Conservation (phyloP, 768 basidiomycete species). For the Pleurotus djamor region DNA sequence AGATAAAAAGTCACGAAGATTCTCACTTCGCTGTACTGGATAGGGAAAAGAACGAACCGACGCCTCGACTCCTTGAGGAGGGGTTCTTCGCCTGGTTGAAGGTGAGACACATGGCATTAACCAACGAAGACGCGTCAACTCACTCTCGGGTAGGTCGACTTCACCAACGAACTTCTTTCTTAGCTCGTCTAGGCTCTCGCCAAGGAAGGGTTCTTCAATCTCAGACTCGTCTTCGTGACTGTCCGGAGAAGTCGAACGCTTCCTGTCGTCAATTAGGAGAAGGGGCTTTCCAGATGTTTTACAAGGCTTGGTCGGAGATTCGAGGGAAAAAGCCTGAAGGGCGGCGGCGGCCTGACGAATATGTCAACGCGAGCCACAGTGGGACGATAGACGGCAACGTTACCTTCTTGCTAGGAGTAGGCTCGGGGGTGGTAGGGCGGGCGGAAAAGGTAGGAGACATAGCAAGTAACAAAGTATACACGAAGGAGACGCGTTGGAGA, state of each 20-base stretch:
- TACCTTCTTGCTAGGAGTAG: constrained; percentile 36
- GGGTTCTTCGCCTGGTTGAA: constrained; percentile 66
- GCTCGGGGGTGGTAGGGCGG: constrained; percentile 6
- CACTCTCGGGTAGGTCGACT: constrained; percentile 48
- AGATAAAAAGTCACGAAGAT: neutral
- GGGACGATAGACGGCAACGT: neutral
- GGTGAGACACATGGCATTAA: neutral
- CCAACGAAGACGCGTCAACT: constrained; percentile 5
- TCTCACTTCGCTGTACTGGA: constrained; percentile 85
- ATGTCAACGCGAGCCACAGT: neutral
- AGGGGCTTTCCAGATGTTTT: constrained; percentile 2
- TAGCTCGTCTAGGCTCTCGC: constrained; percentile 30
- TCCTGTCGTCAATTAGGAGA: constrained; percentile 24
- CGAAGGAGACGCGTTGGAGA: neutral
- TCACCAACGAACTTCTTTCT: constrained; percentile 56
- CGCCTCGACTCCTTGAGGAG: constrained; percentile 73
- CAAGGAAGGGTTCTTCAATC: neutral
- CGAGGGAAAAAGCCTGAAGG: constrained; percentile 27
- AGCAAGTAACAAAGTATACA: neutral
- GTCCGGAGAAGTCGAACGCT: constrained; percentile 25
- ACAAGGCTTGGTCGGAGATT: constrained; percentile 22
- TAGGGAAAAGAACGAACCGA: constrained; percentile 92
- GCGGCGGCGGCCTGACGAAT: constrained; percentile 20
- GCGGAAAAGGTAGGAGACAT: constrained; percentile 3
- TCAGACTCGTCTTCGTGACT: constrained; percentile 10